Conservation (phyloP, 495 filamentous ascomycete genomes). For the Pseudotulostoma volvatum region DNA sequence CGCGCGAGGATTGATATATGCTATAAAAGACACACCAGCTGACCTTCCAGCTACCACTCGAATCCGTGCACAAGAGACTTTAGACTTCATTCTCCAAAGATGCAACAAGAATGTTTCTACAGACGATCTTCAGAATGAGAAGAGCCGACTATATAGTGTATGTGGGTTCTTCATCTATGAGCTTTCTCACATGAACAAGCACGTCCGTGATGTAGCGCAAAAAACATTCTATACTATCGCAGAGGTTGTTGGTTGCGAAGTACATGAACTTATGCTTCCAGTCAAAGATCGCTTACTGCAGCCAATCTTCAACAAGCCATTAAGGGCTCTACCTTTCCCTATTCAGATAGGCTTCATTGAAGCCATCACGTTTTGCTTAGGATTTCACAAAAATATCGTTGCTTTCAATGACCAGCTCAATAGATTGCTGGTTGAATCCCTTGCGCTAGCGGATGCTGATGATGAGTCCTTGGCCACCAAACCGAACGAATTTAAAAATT, state of each 20-base stretch:
- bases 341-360: constrained; percentile 97
- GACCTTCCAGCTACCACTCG: constrained; percentile 82
- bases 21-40: constrained; percentile 90
- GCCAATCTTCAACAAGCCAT: constrained; percentile 85
- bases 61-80: constrained; percentile 58
- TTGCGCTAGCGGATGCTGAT: constrained; percentile 82
- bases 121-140: constrained; percentile 53
- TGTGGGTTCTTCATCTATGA: constrained; percentile 74
- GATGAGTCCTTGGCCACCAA: constrained; percentile 78
- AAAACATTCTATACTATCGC: constrained; percentile 67
- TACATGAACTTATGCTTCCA: constrained; percentile 71
- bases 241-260: constrained; percentile 53
- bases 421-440: constrained; percentile 75
- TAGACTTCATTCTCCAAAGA: constrained; percentile 57
- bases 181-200: constrained; percentile 82
- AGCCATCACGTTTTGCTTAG: constrained; percentile 84
- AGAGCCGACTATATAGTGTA: constrained; percentile 51
- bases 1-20: constrained; percentile 73
- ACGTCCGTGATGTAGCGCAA: constrained; percentile 76
- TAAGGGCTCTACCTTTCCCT: constrained; percentile 78
- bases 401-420: constrained; percentile 82
- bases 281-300: constrained; percentile 72
- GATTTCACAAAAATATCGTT: constrained; percentile 69
- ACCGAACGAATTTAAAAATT: constrained; percentile 73
- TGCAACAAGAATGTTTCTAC: constrained; percentile 60